phyloP scores from a whole-genome alignment of 768 basidiomycete genomes.

The Trametes maxima region DNA sequence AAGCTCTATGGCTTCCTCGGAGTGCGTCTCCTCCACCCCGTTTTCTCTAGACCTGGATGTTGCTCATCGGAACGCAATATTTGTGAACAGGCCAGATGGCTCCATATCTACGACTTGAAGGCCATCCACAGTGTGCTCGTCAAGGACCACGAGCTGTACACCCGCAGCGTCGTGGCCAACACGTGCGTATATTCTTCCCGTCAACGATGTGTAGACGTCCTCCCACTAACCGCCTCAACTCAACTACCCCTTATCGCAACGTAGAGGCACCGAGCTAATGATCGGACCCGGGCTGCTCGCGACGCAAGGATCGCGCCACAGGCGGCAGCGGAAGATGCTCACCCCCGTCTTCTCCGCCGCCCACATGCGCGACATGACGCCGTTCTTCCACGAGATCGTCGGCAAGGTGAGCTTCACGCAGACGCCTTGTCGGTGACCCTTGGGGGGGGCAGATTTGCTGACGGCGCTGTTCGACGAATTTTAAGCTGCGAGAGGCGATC shows the following conservation, averaged over 20 bases:
- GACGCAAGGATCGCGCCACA: slow-evolving; percentile 20
- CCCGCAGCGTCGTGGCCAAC: not conserved
- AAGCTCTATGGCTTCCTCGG: slow-evolving; percentile 50
- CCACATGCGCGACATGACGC: slow-evolving; percentile 27
- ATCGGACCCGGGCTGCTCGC: not conserved
- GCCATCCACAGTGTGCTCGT: slow-evolving; percentile 17
- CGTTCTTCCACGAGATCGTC: slow-evolving; percentile 25
- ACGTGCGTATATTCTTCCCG: not conserved
- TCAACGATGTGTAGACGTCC: no score
- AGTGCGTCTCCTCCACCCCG: slow-evolving; percentile 30
- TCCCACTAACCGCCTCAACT: no score
- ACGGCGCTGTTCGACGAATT: not conserved
- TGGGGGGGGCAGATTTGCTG: not conserved
- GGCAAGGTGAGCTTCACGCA: slow-evolving; percentile 1
- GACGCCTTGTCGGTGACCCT: no score
- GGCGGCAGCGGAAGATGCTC: slow-evolving; percentile 27
- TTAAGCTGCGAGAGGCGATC: slow-evolving; percentile 17
- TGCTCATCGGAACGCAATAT: not conserved
- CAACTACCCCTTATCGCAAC: no score
- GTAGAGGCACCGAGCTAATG: not conserved
- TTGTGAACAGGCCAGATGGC: not conserved
- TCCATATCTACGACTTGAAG: slow-evolving; percentile 16
- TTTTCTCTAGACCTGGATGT: not conserved
- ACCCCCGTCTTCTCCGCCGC: slow-evolving; percentile 29
- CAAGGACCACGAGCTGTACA: slow-evolving; percentile 17